Percentiles rank a stretch among this genome's conserved stretches.
Conservation (phyloP, 805 yeast species). For the Deakozyma indianensis region DNA sequence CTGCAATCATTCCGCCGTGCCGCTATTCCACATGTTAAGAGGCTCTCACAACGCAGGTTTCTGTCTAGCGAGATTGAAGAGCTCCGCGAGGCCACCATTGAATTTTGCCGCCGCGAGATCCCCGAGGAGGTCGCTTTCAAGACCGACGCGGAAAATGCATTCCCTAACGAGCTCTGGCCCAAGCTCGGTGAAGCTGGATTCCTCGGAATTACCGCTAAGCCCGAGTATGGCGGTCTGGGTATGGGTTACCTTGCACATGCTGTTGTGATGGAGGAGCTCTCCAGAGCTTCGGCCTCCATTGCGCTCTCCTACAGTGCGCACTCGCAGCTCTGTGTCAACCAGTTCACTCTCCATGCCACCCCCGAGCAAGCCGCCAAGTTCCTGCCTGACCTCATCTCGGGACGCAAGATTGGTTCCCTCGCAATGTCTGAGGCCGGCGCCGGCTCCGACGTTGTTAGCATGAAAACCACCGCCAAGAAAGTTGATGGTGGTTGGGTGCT, state of each 20-base stretch:
- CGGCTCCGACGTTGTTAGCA: constrained; percentile 20
- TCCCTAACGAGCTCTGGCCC: constrained; percentile 20
- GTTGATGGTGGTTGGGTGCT: constrained; percentile 16
- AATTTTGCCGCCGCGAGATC: constrained; percentile 17
- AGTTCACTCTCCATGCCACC: constrained; percentile 17
- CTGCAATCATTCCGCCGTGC: too few species aligned
- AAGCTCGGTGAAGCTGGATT: constrained; percentile 20
- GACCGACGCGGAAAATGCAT: constrained; percentile 16
- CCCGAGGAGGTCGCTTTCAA: constrained; percentile 16
- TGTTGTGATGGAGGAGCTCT: constrained; percentile 20
- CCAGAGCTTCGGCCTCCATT: constrained; percentile 19
- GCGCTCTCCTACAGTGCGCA: constrained; percentile 21
- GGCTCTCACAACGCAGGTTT: too few species aligned
- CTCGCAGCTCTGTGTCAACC: constrained; percentile 21
- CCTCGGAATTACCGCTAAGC: constrained; percentile 19
- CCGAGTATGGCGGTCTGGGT: constrained; percentile 18
- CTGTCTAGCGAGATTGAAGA: constrained; percentile 6
- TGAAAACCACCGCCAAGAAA: constrained; percentile 18
- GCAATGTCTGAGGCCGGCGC: constrained; percentile 23
- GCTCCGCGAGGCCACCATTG: constrained; percentile 17
- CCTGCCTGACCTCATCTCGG: constrained; percentile 17
- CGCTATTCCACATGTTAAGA: too few species aligned
- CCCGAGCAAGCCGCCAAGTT: constrained; percentile 16
- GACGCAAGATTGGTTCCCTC: constrained; percentile 18
- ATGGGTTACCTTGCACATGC: constrained; percentile 19